Evolutionary conservation across 2,329 filamentous ascomycete genomes (phyloP).

Genomic region (Elsinoe ampelina): DNA sequence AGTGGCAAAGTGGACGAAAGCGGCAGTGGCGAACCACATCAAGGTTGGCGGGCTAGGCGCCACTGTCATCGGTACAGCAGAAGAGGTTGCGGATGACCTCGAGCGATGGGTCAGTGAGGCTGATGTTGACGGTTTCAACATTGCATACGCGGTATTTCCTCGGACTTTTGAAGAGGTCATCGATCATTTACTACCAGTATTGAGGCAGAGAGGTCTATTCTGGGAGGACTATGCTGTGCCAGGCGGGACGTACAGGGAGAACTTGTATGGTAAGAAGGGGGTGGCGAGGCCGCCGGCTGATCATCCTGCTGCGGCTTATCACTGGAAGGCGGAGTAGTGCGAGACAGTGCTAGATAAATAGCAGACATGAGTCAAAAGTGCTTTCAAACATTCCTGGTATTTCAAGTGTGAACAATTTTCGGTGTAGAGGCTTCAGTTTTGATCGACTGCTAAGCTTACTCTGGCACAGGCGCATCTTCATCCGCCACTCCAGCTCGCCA

Average conservation of each 20-base stretch:
- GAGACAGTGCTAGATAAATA: neutral
- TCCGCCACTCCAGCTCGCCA: neutral
- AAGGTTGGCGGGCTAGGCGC: conserved; percentile 59
- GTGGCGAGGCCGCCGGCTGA: conserved; percentile 43
- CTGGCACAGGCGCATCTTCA: conserved; percentile 3
- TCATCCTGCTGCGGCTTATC: conserved; percentile 45
- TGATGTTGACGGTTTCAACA: conserved; percentile 67
- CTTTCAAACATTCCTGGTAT: too few relatives aligned
- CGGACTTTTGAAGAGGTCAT: conserved; percentile 60
- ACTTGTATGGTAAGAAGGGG: conserved; percentile 45
- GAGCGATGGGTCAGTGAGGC: conserved; percentile 59
- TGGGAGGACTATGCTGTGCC: conserved; percentile 46
- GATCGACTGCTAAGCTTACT: neutral
- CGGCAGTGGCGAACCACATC: conserved; percentile 58
- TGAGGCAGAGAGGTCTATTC: conserved; percentile 50
- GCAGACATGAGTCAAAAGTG: too few relatives aligned
- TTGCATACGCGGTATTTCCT: conserved; percentile 60
- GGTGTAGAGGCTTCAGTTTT: too few relatives aligned
- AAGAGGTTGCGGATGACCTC: conserved; percentile 57
- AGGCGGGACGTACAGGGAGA: conserved; percentile 52
- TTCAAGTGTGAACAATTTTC: too few relatives aligned
- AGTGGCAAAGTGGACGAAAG: conserved; percentile 57
- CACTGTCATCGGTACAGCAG: conserved; percentile 54
- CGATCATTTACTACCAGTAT: conserved; percentile 55
- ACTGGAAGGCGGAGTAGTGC: conserved; percentile 20